Base-by-base conservation (phyloP, 164 flowering plant genomes). In the Chimonanthus praecox region DNA sequence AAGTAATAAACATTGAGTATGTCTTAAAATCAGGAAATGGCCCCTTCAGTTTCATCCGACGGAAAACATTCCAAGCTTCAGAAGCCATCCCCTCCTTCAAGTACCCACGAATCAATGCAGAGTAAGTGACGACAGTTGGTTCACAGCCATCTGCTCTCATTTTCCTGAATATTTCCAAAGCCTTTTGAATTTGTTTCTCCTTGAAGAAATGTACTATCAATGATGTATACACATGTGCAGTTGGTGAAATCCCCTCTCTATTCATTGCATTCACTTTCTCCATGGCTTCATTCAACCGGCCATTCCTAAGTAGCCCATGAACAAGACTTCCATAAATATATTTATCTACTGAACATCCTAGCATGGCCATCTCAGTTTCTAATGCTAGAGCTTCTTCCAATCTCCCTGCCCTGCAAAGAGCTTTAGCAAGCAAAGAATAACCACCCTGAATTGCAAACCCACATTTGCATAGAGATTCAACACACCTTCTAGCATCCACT, bases 21-120 rank as follows among this genome's bases (percentile, higher is more conserved):
- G 93, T 86, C 81, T 73, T 83, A 71, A 91, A 91, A 87, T 91
- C 97, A 50, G 98, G 98, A n/a, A 18, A 61, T 16, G 97, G 92
- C 58, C 97, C 98, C 64, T 85, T 82, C 58, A 61, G 20, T 77
- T 85, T 88, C 84, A 94, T 82, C 0, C 58, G 74, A 10, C 74
- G 49, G 76, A 86, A 91, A 63, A 90, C 76, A 49, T 81, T 72
- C 94, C 92, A 85, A 71, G 97, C 98, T 21, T 92, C 97, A 47
- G 9, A 48, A 66, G 80, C 75, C 74, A 79, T 86, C 21, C 82
- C 94, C 74, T 73, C 70, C 78, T 76, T 78, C 90, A 90, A 79
- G 71, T 84, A 90, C 2, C 97, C 97, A 4, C 85, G 85, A 44
- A 94, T 82, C 70, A 92, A 63, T 15, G 91, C 90, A 3, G 90